Evolutionary conservation across 768 basidiomycete genomes (phyloP), one percentile per base, ranked within the genome.

Genomic region (Cantharellus cinnabarinus): DNA sequence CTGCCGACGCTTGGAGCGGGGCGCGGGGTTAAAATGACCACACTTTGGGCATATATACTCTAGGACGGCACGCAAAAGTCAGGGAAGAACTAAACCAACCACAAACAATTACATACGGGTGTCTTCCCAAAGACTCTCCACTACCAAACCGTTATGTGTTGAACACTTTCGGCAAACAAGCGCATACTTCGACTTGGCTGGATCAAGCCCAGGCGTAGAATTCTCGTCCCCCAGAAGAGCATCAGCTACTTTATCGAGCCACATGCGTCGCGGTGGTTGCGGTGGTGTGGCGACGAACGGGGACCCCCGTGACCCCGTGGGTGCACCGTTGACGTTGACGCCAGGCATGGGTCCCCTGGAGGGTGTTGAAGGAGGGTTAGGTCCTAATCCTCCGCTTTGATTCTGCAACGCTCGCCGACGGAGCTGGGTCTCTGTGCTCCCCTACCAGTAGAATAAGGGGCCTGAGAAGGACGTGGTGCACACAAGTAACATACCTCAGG

Each of bases 31-130:
- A 69, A 93, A 87, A 69, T 83, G 79, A 4, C 81, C 81, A 67
- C 90, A 94, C 67, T 86, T 88, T 0, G 81, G 85, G 68, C 89
- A 94, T 35, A 79, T 70, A 64, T 89, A 94, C 72, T 90, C 89
- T 93, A 65, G 56, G 35, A 48, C 2, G 50, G 34, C 35, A 40
- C 42, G 42, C 42, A 3, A 39, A 37, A 44, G 20, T 14, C 29
- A 20, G 14, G 50, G 44, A 39, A 29, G 20, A 39, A 34, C 42
- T 44, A 20, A 39, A 14, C 50, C 41, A 63, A 50, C 20, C 14
- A 37, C 7, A 37, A 7, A 14, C 7, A 7, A 10, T 10, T 41
- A 80, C 88, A 69, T 64, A 93, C 90, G 85, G 38, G 83, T 77
- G 62, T 84, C 81, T 61, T 84, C 82, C 79, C 83, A 91, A 67